Base-by-base conservation (phyloP, 257 asterid genomes). In the Verbascum thapsus region DNA sequence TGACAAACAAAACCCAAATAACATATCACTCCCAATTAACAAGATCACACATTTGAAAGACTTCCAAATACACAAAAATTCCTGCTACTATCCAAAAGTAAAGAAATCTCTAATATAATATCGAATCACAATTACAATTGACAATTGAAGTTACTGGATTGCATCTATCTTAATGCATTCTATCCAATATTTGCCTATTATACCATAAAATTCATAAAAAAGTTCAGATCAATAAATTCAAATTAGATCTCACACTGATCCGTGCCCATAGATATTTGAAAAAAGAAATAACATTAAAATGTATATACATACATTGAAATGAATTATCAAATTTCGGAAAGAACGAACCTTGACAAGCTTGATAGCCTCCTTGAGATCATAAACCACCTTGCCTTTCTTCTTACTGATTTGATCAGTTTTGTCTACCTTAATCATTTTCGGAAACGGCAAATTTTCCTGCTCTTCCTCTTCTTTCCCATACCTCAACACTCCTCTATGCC, bases 281-380 rank as follows among this genome's bases (percentile, higher is more conserved):
- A n/a, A n/a, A n/a, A n/a, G n/a, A n/a, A n/a, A n/a, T n/a, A n/a
- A n/a, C n/a, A n/a, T n/a, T n/a, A n/a, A n/a, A n/a, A n/a, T n/a
- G n/a, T n/a, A n/a, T n/a, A n/a, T n/a, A n/a, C n/a, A n/a, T n/a
- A n/a, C n/a, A n/a, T n/a, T n/a, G n/a, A n/a, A n/a, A n/a, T n/a
- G n/a, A n/a, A n/a, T n/a, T n/a, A n/a, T n/a, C n/a, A n/a, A n/a
- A n/a, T n/a, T n/a, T n/a, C n/a, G n/a, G 53, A 64, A 69, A 54
- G 61, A 80, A 82, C 71, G 41, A 79, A 92, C 99, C 99, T 92
- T 92, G 34, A 79, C 85, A 5, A 82, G 85, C 6, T 78, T 84
- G 77, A 92, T 78, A 16, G 95, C 99, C 52, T 92, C 99, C 78
- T 84, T 94, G 59, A 94, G 90, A 82, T 90, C 99, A 71, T 87